These are phyloP conservation scores for Pseudocercospora eumusae DNA, from an alignment of 2,329 filamentous ascomycete species.

Conservation along the genomic window DNA sequence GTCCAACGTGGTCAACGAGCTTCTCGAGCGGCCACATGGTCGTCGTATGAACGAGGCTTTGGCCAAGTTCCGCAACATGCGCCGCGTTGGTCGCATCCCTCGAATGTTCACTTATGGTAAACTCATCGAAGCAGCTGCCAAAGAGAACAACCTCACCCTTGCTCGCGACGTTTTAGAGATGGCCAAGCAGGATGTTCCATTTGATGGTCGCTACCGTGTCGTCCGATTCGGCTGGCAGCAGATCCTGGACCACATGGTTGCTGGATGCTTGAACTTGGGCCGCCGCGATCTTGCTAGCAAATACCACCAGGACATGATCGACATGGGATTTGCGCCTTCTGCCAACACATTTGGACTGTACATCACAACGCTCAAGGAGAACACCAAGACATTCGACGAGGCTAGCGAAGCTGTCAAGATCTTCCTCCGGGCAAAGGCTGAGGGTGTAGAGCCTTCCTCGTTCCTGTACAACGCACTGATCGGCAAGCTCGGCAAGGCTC, in stretches of 20 bases:
- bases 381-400: slow-evolving; percentile 95
- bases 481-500: slow-evolving; percentile 95
- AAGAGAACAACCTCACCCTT: slow-evolving; percentile 77
- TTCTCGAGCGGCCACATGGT: slow-evolving; percentile 77
- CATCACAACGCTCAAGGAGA: slow-evolving; percentile 98
- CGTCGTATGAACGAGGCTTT: slow-evolving; percentile 75
- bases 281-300: slow-evolving; percentile 78
- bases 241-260: slow-evolving; percentile 94
- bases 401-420: slow-evolving; percentile 96
- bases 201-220: slow-evolving; percentile 77
- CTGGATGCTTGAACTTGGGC: slow-evolving; percentile 80
- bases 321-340: slow-evolving; percentile 87
- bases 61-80: slow-evolving; percentile 85
- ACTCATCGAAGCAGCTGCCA: slow-evolving; percentile 85
- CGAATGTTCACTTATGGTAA: slow-evolving; percentile 97
- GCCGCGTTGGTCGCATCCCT: slow-evolving; percentile 84
- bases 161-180: slow-evolving; percentile 86
- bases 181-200: slow-evolving; percentile 84
- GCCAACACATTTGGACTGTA: slow-evolving; percentile 98
- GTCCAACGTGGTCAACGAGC: slow-evolving; percentile 84
- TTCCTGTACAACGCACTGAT: slow-evolving; percentile 99
- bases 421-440: slow-evolving; percentile 88
- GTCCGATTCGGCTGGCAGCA: slow-evolving; percentile 96
- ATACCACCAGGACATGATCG: slow-evolving; percentile 86
- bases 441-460: slow-evolving; percentile 92